phyloP scores from a whole-genome alignment of 116 monocot species.

The Thalassia testudinum region DNA sequence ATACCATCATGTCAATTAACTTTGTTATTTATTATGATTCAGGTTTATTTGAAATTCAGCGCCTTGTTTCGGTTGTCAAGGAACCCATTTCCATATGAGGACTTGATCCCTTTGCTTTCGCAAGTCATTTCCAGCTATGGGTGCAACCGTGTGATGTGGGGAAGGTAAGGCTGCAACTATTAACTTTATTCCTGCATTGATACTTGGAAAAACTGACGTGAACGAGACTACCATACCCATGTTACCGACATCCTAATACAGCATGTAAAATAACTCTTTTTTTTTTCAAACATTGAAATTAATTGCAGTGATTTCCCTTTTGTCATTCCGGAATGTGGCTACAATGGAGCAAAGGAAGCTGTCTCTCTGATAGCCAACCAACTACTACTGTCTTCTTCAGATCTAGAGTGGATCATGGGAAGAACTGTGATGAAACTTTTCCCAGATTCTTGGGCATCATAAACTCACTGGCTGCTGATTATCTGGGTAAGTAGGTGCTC shows the following conservation, averaged over 20 bases:
- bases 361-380: conserved; percentile 17
- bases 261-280: too few relatives aligned
- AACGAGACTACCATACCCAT: too few relatives aligned
- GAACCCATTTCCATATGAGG: conserved; percentile 60
- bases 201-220: background rate
- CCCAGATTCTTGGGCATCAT: conserved; percentile 12
- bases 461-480: too few relatives aligned
- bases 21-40: too few relatives aligned
- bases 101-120: conserved; percentile 30
- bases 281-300: too few relatives aligned
- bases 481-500: too few relatives aligned
- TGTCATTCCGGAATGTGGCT: conserved; percentile 64
- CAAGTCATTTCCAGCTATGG: conserved; percentile 48
- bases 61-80: conserved; percentile 70
- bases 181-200: background rate
- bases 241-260: too few relatives aligned
- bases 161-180: conserved; percentile 28
- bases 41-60: conserved; percentile 93
- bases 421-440: conserved; percentile 45
- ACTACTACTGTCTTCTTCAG: conserved; percentile 30
- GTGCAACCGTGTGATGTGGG: conserved; percentile 80
- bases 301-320: conserved; percentile 73
- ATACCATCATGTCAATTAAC: too few relatives aligned
- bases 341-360: conserved; percentile 59
- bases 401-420: conserved; percentile 70